phyloP scores from a whole-genome alignment of 2,329 filamentous ascomycete species.

The Fusarium paranaense region DNA sequence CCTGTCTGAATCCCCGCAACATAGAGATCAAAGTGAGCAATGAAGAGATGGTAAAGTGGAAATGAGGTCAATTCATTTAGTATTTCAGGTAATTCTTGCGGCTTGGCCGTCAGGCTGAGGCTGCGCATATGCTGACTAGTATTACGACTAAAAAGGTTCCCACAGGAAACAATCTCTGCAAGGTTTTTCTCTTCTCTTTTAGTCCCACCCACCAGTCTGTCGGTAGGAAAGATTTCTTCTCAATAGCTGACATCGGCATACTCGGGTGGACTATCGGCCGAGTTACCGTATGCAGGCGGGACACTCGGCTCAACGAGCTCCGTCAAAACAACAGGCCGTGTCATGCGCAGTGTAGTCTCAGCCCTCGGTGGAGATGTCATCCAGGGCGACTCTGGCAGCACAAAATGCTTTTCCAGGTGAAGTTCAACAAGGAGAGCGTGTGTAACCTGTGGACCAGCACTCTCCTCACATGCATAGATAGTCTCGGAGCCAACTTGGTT shows the following conservation, averaged over 20 bases:
- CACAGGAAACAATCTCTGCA: background rate
- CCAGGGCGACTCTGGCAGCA: background rate
- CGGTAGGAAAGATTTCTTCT: fast-evolving
- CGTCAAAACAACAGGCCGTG: background rate
- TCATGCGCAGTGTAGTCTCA: background rate
- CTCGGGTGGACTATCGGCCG: background rate
- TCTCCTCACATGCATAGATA: background rate
- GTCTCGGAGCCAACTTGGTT: background rate
- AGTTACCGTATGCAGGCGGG: background rate
- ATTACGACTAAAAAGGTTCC: background rate
- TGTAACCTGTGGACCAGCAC: background rate
- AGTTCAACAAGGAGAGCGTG: background rate
- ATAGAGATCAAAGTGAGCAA: fast-evolving
- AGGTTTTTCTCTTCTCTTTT: background rate
- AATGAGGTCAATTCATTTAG: background rate
- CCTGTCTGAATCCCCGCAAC: background rate
- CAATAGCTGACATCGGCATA: background rate
- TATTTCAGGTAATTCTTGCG: background rate
- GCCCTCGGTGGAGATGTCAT: background rate
- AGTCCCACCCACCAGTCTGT: fast-evolving
- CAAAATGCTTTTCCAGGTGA: background rate
- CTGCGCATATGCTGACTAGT: background rate
- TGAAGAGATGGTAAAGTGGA: fast-evolving
- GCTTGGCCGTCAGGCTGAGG: background rate
- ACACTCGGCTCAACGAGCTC: background rate